phyloP scores from a whole-genome alignment of 2,329 filamentous ascomycete genomes.

The Fusarium sp. region DNA sequence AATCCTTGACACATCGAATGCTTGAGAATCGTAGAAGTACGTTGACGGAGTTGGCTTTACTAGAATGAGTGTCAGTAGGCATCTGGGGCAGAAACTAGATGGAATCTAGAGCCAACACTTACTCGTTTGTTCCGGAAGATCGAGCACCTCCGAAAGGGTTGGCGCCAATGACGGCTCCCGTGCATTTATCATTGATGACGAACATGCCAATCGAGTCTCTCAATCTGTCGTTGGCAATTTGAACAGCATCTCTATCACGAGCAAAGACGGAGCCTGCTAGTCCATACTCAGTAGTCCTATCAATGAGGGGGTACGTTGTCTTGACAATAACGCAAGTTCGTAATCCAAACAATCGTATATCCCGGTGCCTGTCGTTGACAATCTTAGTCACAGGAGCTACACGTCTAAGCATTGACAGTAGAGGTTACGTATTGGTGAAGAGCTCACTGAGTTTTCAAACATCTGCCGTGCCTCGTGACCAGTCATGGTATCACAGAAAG shows the following conservation, averaged over 20 bases:
- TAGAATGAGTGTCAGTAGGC: background rate
- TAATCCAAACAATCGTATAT: too few species aligned
- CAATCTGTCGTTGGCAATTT: conserved; percentile 10
- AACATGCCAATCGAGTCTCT: conserved; percentile 22
- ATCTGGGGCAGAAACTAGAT: too few species aligned
- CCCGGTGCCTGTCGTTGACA: too few species aligned
- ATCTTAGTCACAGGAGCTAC: too few species aligned
- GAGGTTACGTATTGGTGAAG: too few species aligned
- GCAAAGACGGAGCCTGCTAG: conserved; percentile 21
- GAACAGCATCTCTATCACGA: conserved; percentile 13
- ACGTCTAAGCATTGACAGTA: too few species aligned
- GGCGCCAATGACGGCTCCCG: conserved; percentile 23
- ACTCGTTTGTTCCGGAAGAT: conserved; percentile 25
- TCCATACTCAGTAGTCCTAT: conserved; percentile 20
- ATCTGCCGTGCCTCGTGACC: too few species aligned
- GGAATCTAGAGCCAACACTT: background rate
- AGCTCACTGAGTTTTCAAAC: too few species aligned
- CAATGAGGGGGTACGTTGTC: background rate
- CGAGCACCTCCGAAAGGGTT: conserved; percentile 23
- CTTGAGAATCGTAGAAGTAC: conserved; percentile 19
- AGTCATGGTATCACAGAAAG: too few species aligned
- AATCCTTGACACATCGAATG: conserved; percentile 26
- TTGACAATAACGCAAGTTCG: too few species aligned
- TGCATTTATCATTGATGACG: conserved; percentile 27
- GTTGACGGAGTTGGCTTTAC: conserved; percentile 27